Base-by-base conservation (phyloP, 1,284 basidiomycete genomes). In the Takashimella tepidaria region DNA sequence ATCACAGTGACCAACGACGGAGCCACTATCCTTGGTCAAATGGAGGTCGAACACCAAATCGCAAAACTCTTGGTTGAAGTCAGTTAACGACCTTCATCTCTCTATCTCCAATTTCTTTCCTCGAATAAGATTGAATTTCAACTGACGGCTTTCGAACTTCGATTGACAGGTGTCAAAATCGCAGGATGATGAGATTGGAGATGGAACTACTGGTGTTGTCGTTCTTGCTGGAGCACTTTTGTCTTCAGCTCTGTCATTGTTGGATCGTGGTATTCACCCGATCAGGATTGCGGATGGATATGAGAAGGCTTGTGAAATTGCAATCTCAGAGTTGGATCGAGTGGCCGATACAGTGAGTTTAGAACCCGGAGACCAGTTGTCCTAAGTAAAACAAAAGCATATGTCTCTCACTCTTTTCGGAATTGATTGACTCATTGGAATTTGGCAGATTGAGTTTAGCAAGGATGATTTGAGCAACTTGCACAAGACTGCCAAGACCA, bases 1-100 rank as follows among this genome's bases (percentile, higher is more conserved):
- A 98, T 98, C 67, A 98, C 92, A 47, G 95, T 98, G 45, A 98
- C 95, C 20, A 98, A 98, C 77, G 95, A 98, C 78, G 95, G 95
- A 48, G 95, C 95, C 12, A 97, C 92, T 20, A 97, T 97, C 62
- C 80, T 97, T 47, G 83, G 88, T 43, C 90, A 93, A 79, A 95
- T 95, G 91, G 89, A 98, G 77, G 92, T 98, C 48, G 95, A 98
- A 69, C 93, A 98, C 73, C 93, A 96, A 77, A 95, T 98, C 69
- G 95, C 95, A 56, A 98, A 96, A 78, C 83, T 99, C 44, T 83
- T 99, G 41, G 95, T 99, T 10, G 91, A 98, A 74, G 81, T 98
- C 45, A 45, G 61, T 24, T 26, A 27, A 13, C n/a, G n/a, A n/a
- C n/a, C n/a, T n/a, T n/a, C n/a, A n/a, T n/a, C n/a, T 45, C 41